These are phyloP conservation scores for Ustilago lituana DNA, from an alignment of 1,284 basidiomycete species.

Conservation along the genomic window DNA sequence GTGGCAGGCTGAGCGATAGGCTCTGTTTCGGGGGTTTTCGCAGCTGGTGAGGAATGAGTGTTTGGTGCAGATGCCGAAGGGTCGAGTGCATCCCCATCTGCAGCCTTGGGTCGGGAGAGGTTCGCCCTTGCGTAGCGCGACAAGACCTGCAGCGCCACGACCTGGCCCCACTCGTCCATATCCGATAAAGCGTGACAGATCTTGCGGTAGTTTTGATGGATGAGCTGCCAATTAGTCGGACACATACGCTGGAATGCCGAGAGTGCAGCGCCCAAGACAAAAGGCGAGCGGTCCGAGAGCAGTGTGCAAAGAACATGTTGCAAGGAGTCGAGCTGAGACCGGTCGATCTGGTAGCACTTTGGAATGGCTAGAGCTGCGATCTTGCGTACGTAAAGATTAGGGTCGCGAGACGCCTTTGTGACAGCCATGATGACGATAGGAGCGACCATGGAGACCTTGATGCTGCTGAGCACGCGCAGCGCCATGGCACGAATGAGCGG, in stretches of 20 bases:
- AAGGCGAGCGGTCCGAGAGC: conserved; percentile 82
- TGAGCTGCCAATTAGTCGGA: conserved; percentile 72
- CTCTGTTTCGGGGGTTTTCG: conserved; percentile 3
- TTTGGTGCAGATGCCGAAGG: not conserved
- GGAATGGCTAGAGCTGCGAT: conserved; percentile 87
- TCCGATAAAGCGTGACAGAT: conserved; percentile 86
- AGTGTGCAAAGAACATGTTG: conserved; percentile 79
- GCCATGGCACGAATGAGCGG: conserved; percentile 91
- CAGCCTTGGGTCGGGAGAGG: conserved; percentile 20
- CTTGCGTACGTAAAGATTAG: conserved; percentile 92
- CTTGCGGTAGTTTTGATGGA: conserved; percentile 88
- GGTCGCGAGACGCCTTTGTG: conserved; percentile 87
- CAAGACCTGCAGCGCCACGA: conserved; percentile 80
- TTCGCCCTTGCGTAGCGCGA: conserved; percentile 79
- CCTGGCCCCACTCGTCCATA: conserved; percentile 95
- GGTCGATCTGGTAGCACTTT: conserved; percentile 75
- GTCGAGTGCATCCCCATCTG: not conserved
- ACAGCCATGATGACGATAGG: conserved; percentile 86
- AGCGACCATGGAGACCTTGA: conserved; percentile 86
- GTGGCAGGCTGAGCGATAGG: not conserved
- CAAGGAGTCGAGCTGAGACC: conserved; percentile 76
- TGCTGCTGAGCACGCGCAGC: conserved; percentile 88
- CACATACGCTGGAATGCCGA: conserved; percentile 74
- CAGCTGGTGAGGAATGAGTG: conserved; percentile 3
- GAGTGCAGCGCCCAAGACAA: conserved; percentile 86